Conservation (phyloP, 2,329 filamentous ascomycete species). For the Penicillium italicum region DNA sequence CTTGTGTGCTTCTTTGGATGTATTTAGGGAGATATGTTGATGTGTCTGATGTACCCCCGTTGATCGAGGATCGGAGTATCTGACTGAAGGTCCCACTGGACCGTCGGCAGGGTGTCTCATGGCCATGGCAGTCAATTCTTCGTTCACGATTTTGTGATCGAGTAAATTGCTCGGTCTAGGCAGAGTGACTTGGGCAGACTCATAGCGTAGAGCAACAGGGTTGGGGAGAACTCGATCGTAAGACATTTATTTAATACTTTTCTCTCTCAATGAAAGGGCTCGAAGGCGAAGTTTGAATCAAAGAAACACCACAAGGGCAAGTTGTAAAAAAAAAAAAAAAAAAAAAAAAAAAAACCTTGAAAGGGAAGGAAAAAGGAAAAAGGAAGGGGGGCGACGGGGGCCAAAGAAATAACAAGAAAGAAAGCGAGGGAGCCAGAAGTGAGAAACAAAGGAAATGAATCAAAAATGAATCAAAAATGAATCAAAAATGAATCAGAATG, state of each 20-base stretch:
- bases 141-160: constrained; percentile 44
- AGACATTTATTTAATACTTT: constrained; percentile 40
- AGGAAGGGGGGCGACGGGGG: background rate
- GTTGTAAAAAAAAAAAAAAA: constrained; percentile 10
- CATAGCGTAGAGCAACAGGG: constrained; percentile 43
- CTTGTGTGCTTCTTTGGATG: constrained; percentile 17
- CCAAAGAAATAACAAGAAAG: constrained; percentile 17
- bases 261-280: constrained; percentile 9
- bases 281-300: constrained; percentile 8
- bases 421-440: background rate
- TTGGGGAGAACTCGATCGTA: constrained; percentile 48
- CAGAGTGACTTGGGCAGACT: constrained; percentile 32
- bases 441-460: constrained; percentile 14
- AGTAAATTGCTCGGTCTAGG: constrained; percentile 37
- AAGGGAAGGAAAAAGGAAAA: constrained; percentile 17
- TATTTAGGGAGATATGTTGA: constrained; percentile 25
- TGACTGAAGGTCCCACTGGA: constrained; percentile 17
- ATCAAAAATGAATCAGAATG: background rate
- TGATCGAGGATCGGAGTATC: constrained; percentile 21
- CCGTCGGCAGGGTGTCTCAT: constrained; percentile 8
- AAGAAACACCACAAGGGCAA: constrained; percentile 2
- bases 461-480: too few relatives aligned
- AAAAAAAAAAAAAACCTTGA: constrained; percentile 9
- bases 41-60: constrained; percentile 24
- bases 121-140: constrained; percentile 20